Evolutionary conservation across 805 yeast genomes (phyloP).

Genomic region (Zygosaccharomyces rouxii): DNA sequence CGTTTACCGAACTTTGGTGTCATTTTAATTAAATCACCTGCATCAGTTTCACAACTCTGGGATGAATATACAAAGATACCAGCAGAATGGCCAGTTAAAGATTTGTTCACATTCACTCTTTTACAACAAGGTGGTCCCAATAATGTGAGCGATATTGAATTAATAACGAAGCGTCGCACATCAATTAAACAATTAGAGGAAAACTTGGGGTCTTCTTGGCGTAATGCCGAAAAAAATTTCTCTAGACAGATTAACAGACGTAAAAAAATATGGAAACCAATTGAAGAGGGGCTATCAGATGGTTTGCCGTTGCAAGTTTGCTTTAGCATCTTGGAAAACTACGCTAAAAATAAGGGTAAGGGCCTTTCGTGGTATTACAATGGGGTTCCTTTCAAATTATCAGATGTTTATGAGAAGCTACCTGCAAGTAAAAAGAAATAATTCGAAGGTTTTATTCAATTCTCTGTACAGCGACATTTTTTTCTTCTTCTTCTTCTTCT

Average conservation of each 20-base stretch:
- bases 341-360: conserved; percentile 22
- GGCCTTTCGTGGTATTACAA: conserved; percentile 31
- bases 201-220: conserved; percentile 28
- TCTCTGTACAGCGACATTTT: neutral
- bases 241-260: conserved; percentile 33
- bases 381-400: conserved; percentile 29
- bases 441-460: neutral
- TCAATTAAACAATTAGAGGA: conserved; percentile 28
- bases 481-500: neutral
- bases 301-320: conserved; percentile 25
- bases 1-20: conserved; percentile 28
- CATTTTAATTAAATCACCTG: conserved; percentile 28
- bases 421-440: conserved; percentile 1
- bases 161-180: conserved; percentile 20
- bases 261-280: conserved; percentile 31
- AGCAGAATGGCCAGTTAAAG: conserved; percentile 26
- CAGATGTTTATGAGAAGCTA: conserved; percentile 13
- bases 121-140: conserved; percentile 16
- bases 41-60: conserved; percentile 29
- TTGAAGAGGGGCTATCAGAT: conserved; percentile 27
- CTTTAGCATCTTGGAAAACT: conserved; percentile 21
- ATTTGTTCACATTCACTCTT: conserved; percentile 18
- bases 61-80: conserved; percentile 31
- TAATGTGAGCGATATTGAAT: conserved; percentile 14
- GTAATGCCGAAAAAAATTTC: conserved; percentile 30